Percentiles rank a stretch among this genome's conserved stretches.
These are phyloP conservation scores for Drechmeria coniospora DNA, from an alignment of 2,329 filamentous ascomycete species.

Conservation along the genomic window DNA sequence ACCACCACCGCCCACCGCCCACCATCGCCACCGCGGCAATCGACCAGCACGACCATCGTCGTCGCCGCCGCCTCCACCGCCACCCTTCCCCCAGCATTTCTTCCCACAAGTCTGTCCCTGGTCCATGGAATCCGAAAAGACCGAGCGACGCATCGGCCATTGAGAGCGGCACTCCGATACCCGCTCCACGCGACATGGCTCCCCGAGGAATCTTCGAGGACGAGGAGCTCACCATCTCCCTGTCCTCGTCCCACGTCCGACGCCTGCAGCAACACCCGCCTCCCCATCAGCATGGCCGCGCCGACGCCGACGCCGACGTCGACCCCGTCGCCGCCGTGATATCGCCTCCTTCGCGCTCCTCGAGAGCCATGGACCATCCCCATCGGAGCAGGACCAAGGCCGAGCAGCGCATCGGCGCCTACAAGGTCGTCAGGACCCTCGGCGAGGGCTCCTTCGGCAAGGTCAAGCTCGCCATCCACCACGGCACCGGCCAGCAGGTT, in stretches of 20 bases:
- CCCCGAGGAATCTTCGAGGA: constrained; percentile 51
- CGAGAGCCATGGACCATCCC: constrained; percentile 18
- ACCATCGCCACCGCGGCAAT: too few species aligned
- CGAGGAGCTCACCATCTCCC: constrained; percentile 68
- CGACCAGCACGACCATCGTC: background rate
- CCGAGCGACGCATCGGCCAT: constrained; percentile 1
- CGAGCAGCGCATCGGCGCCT: constrained; percentile 79
- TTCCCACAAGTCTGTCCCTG: too few species aligned
- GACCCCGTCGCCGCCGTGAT: constrained; percentile 7
- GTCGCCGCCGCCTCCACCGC: constrained; percentile 1
- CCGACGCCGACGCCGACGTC: constrained; percentile 9
- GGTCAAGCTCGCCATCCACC: constrained; percentile 90
- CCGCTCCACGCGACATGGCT: constrained; percentile 27
- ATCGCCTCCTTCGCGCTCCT: constrained; percentile 11
- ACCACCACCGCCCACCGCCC: too few species aligned
- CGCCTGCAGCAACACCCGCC: constrained; percentile 21
- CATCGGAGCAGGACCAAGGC: constrained; percentile 38
- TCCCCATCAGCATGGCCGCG: constrained; percentile 10
- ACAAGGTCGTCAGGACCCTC: constrained; percentile 77
- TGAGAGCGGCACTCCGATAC: constrained; percentile 1
- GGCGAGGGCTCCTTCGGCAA: constrained; percentile 98
- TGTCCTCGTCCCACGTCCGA: constrained; percentile 49
- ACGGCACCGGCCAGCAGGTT: constrained; percentile 85
- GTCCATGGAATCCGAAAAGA: background rate
- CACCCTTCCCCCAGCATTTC: background rate